Conservation (phyloP, 768 basidiomycete genomes). For the Tephrocybe sp. region DNA sequence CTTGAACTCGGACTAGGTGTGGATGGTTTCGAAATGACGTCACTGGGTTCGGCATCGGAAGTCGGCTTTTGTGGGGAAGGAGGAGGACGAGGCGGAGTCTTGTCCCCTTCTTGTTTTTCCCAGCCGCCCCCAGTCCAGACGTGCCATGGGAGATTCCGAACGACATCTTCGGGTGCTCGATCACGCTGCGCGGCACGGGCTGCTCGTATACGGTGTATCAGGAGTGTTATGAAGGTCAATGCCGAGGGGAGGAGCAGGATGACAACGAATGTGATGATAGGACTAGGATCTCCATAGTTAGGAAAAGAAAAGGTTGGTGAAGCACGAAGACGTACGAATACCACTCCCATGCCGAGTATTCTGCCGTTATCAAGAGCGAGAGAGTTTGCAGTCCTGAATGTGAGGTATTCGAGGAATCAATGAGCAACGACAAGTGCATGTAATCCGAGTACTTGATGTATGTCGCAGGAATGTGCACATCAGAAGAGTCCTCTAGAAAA, state of each 20-base stretch:
- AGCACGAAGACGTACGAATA: constrained; percentile 62
- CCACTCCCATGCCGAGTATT: constrained; percentile 89
- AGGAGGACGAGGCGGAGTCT: constrained; percentile 16
- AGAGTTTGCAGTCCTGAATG: constrained; percentile 76
- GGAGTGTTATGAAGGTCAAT: constrained; percentile 84
- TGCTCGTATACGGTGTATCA: constrained; percentile 85
- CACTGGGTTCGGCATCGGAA: constrained; percentile 32
- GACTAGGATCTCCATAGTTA: constrained; percentile 39
- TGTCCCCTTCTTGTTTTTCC: constrained; percentile 66
- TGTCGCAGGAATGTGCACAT: constrained; percentile 80
- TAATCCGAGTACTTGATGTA: constrained; percentile 89
- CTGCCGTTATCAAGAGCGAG: constrained; percentile 72
- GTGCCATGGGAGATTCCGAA: constrained; percentile 75
- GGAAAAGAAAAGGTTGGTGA: not conserved
- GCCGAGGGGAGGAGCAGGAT: constrained; percentile 89
- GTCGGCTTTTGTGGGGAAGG: constrained; percentile 15
- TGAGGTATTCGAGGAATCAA: constrained; percentile 72
- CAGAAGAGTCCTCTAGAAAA: constrained; percentile 75
- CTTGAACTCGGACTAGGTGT: too few species aligned
- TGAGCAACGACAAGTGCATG: constrained; percentile 61
- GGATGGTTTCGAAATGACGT: constrained; percentile 10
- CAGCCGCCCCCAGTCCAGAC: constrained; percentile 80
- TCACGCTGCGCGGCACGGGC: constrained; percentile 80
- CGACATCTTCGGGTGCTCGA: constrained; percentile 78
- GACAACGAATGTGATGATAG: constrained; percentile 81